Evolutionary conservation across 768 basidiomycete species (phyloP).

Genomic region (Pleurotus platypus): DNA sequence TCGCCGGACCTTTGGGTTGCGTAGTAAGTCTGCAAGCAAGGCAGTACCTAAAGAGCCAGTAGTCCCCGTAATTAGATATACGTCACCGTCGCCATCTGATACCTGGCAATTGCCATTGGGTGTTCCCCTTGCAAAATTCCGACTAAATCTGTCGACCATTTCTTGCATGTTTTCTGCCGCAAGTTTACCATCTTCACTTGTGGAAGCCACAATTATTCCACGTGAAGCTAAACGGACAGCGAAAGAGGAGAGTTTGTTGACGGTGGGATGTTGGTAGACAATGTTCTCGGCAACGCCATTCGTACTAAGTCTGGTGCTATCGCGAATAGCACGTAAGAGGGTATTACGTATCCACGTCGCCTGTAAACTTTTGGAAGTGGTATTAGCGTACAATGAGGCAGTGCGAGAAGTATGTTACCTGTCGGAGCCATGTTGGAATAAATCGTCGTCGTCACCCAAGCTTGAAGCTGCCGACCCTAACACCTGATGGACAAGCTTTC

Average conservation of each 20-base stretch:
- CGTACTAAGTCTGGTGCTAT: neutral
- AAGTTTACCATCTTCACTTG: neutral
- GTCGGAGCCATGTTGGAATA: constrained; percentile 34
- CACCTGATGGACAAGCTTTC: constrained; percentile 25
- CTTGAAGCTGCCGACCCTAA: constrained; percentile 11
- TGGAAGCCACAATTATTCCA: neutral
- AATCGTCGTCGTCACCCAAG: constrained; percentile 24
- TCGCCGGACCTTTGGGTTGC: neutral
- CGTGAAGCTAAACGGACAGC: neutral
- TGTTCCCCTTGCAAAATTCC: neutral
- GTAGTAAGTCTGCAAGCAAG: constrained; percentile 1
- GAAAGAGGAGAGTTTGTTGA: neutral
- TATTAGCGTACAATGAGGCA: neutral
- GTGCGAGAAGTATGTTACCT: constrained; percentile 15
- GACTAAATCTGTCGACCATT: constrained; percentile 12
- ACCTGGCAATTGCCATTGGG: neutral
- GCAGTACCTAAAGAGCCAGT: constrained; percentile 9
- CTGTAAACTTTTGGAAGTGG: neutral
- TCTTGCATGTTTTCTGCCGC: constrained; percentile 12
- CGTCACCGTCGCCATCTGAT: neutral
- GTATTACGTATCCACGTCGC: constrained; percentile 7
- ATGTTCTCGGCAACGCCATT: constrained; percentile 14
- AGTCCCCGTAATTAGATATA: constrained; percentile 7
- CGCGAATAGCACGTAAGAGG: constrained; percentile 4
- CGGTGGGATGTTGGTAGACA: constrained; percentile 1